These are phyloP conservation scores for Microdochium paspali DNA, from an alignment of 2,329 filamentous ascomycete genomes.

Conservation along the genomic window DNA sequence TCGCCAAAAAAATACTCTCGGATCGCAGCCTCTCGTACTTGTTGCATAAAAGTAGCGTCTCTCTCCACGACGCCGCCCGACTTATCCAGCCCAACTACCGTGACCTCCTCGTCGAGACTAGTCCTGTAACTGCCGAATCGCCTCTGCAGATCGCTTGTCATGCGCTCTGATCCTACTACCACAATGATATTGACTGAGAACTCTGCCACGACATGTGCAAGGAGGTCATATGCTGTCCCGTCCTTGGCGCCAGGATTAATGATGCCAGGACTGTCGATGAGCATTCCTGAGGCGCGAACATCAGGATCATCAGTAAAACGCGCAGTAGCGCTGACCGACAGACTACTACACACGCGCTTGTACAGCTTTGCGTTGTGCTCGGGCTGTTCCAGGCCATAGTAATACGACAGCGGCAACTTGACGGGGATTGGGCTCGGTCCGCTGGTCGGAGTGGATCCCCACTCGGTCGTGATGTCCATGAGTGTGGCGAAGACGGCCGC, in stretches of 20 bases:
- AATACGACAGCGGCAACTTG: slow-evolving; percentile 85
- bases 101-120: slow-evolving; percentile 56
- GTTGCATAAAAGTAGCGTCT: slow-evolving; percentile 64
- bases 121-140: slow-evolving; percentile 52
- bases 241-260: slow-evolving; percentile 55
- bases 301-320: slow-evolving; percentile 67
- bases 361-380: slow-evolving; percentile 67
- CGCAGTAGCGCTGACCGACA: slow-evolving; percentile 71
- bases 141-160: slow-evolving; percentile 65
- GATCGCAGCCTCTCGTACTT: slow-evolving; percentile 65
- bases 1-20: slow-evolving; percentile 94
- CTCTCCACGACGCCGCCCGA: slow-evolving; percentile 78
- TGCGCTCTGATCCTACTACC: slow-evolving; percentile 67
- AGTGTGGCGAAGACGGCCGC: slow-evolving; percentile 81
- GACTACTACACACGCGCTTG: slow-evolving; percentile 61
- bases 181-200: slow-evolving; percentile 67
- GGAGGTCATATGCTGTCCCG: slow-evolving; percentile 55
- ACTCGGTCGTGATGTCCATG: slow-evolving; percentile 72
- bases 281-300: slow-evolving; percentile 64
- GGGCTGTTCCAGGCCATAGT: slow-evolving; percentile 66
- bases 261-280: slow-evolving; percentile 71
- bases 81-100: slow-evolving; percentile 70
- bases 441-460: slow-evolving; percentile 84
- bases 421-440: slow-evolving; percentile 82
- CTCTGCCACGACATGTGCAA: slow-evolving; percentile 63